These are phyloP conservation scores for Tetracentron sinense DNA, from an alignment of 164 flowering plant species.

Conservation along the genomic window DNA sequence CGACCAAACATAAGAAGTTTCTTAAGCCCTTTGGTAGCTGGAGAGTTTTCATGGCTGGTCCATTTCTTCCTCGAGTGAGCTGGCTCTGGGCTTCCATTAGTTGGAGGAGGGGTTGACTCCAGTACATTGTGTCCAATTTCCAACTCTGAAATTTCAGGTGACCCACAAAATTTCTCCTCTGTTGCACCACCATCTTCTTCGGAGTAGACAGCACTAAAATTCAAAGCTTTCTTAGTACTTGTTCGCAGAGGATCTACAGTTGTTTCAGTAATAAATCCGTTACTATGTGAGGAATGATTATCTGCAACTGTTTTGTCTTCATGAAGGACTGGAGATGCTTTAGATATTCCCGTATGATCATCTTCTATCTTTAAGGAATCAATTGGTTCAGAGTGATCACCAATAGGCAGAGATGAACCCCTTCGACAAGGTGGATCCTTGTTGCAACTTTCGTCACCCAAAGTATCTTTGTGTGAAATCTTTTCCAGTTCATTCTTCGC, in stretches of 20 bases:
- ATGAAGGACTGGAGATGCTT: conserved; percentile 11
- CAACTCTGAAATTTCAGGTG: conserved; percentile 41
- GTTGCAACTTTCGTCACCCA: conserved; percentile 20
- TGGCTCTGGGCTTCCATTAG: conserved; percentile 33
- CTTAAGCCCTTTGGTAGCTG: conserved; percentile 60
- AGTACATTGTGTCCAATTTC: conserved; percentile 16
- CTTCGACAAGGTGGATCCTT: neutral
- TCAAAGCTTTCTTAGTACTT: conserved; percentile 11
- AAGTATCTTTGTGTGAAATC: conserved; percentile 10
- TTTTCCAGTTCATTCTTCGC: conserved; percentile 25
- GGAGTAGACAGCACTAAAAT: conserved; percentile 14
- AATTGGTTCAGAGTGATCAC: conserved; percentile 9
- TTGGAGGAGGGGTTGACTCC: conserved; percentile 46
- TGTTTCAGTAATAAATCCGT: conserved; percentile 20
- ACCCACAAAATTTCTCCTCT: conserved; percentile 15
- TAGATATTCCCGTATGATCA: conserved; percentile 14
- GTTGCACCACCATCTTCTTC: conserved; percentile 18
- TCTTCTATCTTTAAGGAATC: conserved; percentile 12
- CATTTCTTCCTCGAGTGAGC: conserved; percentile 65
- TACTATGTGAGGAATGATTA: conserved; percentile 3
- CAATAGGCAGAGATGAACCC: conserved; percentile 10
- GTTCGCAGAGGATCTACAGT: conserved; percentile 20
- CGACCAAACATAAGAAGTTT: conserved; percentile 75
- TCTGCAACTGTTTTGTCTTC: conserved; percentile 19
- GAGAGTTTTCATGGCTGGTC: conserved; percentile 45